Evolutionary conservation across 169 alveolate species (phyloP), one percentile per base, ranked within the genome.

Genomic region (Cryptosporidium viatorum): DNA sequence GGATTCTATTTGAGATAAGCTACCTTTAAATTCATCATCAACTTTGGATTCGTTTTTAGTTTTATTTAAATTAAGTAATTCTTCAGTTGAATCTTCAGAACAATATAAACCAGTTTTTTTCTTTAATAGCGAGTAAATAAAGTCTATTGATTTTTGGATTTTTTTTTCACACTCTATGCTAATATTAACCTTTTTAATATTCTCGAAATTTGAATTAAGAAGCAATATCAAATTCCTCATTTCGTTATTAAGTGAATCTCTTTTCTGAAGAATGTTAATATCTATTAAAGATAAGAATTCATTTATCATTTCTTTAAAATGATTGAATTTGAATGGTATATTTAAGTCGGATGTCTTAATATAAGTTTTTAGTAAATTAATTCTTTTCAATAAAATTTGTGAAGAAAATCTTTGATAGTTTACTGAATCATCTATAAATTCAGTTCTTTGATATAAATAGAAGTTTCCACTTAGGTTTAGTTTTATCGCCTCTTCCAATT

Each of bases 381-480:
- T 39, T 18, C n/a, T 37, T 33, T 69, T 69, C 14, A 31, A 39
- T 39, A 35, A 21, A 69, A 69, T 14, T 37, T 69, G 59, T 37
- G 85, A 71, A 55, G 29, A 26, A 55, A n/a, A 26, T 26, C 35
- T 8, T 3, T 21, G 29, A 55, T 55, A n/a, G 10, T 48, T 51
- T 7, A 10, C 31, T 71, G 65, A 18, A 50, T 73, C 71, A 21
- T 37, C 70, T 23, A 65, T n/a, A 65, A 29, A 80, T 14, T 80
- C 89, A 62, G 37, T 50, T 31, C 80, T 80, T 35, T 48, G 45
- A 31, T 62, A 80, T 10, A 80, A 18, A 59, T 80, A 80, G 62
- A 26, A 80, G 10, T 62, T 39, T 0, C 37, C 39, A 59, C 35
- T 65, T 55, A 33, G 7, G 62, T 48, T 80, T 1, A 41, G 59